A percentile compares a stretch with the other conserved stretches of the same genome.
Conservation (phyloP, 139 green algal genomes). For the Chlamydomonas sp. region DNA sequence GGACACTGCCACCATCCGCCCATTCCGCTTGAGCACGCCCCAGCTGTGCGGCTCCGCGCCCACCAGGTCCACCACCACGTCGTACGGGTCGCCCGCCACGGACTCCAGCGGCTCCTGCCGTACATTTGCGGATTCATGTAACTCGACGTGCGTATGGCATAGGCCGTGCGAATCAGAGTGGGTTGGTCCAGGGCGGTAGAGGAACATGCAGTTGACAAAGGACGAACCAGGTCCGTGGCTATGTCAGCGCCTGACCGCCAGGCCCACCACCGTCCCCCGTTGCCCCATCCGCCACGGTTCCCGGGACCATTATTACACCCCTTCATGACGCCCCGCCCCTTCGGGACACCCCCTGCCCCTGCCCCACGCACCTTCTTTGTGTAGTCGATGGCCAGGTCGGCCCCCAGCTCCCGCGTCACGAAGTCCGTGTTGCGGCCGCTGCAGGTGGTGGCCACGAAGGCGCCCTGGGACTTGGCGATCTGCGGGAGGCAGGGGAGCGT, state of each 20-base stretch:
- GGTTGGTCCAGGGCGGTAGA: too few species aligned
- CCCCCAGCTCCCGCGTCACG: slow-evolving; percentile 53
- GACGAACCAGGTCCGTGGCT: too few species aligned
- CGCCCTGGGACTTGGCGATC: slow-evolving; percentile 67
- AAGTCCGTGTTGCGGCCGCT: slow-evolving; percentile 59
- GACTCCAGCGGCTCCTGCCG: slow-evolving; percentile 24
- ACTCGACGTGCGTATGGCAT: too few species aligned
- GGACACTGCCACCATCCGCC: neutral
- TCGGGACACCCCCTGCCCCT: too few species aligned
- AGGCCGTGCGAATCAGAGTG: neutral
- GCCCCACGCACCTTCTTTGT: slow-evolving; percentile 31
- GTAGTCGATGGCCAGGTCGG: slow-evolving; percentile 73
- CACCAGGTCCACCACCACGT: slow-evolving; percentile 51
- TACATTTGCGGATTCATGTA: neutral
- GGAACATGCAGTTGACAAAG: too few species aligned
- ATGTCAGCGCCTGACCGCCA: too few species aligned
- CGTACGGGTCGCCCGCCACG: slow-evolving; percentile 29
- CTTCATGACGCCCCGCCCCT: neutral
- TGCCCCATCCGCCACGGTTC: neutral
- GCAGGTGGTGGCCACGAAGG: slow-evolving; percentile 65
- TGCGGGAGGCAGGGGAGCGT: neutral
- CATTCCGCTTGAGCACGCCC: neutral
- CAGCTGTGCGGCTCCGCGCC: slow-evolving; percentile 33
- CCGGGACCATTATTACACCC: neutral
- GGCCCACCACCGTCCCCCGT: too few species aligned